phyloP scores from a whole-genome alignment of 2,329 filamentous ascomycete genomes.

The Magnaporthiopsis rhizophila region DNA sequence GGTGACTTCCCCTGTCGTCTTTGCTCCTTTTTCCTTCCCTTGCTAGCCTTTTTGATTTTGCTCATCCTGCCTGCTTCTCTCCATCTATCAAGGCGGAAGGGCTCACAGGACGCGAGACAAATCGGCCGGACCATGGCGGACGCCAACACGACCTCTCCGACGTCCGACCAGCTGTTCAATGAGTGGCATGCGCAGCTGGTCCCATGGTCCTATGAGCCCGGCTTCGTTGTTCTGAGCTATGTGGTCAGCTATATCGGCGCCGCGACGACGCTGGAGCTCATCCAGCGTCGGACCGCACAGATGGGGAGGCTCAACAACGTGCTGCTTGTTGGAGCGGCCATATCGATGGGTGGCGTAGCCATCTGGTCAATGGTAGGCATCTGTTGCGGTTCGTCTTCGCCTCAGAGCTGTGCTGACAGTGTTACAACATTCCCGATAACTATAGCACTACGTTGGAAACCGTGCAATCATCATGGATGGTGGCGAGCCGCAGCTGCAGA shows the following conservation, averaged over 20 bases:
- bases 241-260: constrained; percentile 72
- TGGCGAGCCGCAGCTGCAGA: constrained; percentile 55
- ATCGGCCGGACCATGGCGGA: too few species aligned
- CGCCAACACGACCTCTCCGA: too few species aligned
- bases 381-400: neutral
- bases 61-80: too few species aligned
- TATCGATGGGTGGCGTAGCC: constrained; percentile 66
- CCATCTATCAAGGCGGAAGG: too few species aligned
- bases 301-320: constrained; percentile 62
- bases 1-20: too few species aligned
- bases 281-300: constrained; percentile 65
- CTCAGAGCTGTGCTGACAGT: neutral
- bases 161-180: constrained; percentile 20
- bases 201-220: constrained; percentile 42
- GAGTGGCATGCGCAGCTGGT: constrained; percentile 37
- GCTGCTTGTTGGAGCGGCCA: constrained; percentile 53
- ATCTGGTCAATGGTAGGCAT: constrained; percentile 61
- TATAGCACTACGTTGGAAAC: constrained; percentile 76
- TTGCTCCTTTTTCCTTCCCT: too few species aligned
- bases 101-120: too few species aligned
- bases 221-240: constrained; percentile 65
- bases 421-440: neutral
- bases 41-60: too few species aligned
- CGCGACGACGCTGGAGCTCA: constrained; percentile 70
- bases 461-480: constrained; percentile 64